phyloP scores from a whole-genome alignment of 1,284 basidiomycete species.

The Cryptococcus sp. region DNA sequence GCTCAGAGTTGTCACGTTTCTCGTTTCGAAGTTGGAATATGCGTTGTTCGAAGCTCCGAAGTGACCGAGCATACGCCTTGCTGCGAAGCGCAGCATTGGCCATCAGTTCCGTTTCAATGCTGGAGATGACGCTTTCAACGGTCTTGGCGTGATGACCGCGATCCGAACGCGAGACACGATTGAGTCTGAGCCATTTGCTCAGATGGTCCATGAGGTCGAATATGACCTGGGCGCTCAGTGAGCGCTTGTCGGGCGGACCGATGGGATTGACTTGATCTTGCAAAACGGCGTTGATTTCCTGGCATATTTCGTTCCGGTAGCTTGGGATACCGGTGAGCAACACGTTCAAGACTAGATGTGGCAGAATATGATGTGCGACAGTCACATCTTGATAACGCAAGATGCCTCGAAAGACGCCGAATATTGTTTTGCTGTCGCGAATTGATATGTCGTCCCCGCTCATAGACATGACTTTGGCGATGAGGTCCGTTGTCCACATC shows the following conservation, averaged over 20 bases:
- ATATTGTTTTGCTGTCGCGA: conserved; percentile 60
- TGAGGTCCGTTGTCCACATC: conserved; percentile 83
- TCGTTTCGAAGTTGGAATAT: conserved; percentile 59
- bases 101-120: conserved; percentile 84
- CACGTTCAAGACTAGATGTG: conserved; percentile 86
- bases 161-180: conserved; percentile 53
- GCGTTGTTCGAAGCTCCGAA: conserved; percentile 92
- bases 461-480: conserved; percentile 58
- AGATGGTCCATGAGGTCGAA: conserved; percentile 95
- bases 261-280: conserved; percentile 76
- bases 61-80: conserved; percentile 87
- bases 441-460: conserved; percentile 34
- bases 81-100: conserved; percentile 92
- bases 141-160: conserved; percentile 58
- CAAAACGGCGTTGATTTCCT: conserved; percentile 79
- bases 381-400: conserved; percentile 86
- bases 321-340: conserved; percentile 72
- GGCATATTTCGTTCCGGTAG: conserved; percentile 67
- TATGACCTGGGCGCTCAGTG: conserved; percentile 87
- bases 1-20: conserved; percentile 56
- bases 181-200: conserved; percentile 77
- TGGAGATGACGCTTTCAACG: conserved; percentile 73
- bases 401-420: conserved; percentile 75
- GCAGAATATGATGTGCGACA: conserved; percentile 85
- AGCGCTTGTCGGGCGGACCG: conserved; percentile 71